These are phyloP conservation scores for Cladophialophora immunda DNA, from an alignment of 2,329 filamentous ascomycete genomes.

Conservation along the genomic window DNA sequence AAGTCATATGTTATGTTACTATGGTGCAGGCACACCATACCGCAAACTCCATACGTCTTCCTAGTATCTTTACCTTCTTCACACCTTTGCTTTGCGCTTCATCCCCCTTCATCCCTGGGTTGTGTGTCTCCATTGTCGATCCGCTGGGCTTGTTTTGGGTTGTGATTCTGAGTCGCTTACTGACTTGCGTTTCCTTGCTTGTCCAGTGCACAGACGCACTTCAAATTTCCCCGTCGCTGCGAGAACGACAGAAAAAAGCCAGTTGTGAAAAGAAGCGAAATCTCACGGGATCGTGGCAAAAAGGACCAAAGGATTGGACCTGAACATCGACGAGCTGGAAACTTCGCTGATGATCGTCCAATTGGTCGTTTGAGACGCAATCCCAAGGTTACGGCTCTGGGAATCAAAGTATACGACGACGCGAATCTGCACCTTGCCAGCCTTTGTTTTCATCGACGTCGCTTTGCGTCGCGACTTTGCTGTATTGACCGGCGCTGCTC, in stretches of 20 bases:
- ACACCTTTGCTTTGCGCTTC: constrained; percentile 19
- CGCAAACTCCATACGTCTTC: constrained; percentile 16
- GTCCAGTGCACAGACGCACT: constrained; percentile 13
- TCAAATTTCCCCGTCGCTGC: constrained; percentile 1
- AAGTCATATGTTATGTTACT: constrained; percentile 20
- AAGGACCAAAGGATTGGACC: not conserved
- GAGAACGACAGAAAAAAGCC: not conserved
- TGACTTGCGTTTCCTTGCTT: constrained; percentile 25
- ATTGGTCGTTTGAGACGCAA: constrained; percentile 8
- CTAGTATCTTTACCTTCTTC: constrained; percentile 20
- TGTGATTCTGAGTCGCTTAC: constrained; percentile 31
- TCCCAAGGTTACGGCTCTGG: not conserved
- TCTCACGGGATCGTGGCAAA: constrained; percentile 1
- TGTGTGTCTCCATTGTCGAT: constrained; percentile 12
- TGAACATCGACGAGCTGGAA: constrained; percentile 16
- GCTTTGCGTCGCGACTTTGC: constrained; percentile 3
- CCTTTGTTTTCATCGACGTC: constrained; percentile 12
- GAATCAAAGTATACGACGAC: not conserved
- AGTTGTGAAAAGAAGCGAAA: constrained; percentile 10
- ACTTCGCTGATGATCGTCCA: constrained; percentile 18
- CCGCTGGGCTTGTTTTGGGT: constrained; percentile 13
- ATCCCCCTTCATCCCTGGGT: constrained; percentile 19
- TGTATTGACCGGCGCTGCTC: constrained; percentile 17
- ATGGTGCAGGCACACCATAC: constrained; percentile 27
- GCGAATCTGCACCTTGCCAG: constrained; percentile 1